Conservation (phyloP, 2,329 filamentous ascomycete genomes). For the Paraphoma chrysanthemicola region DNA sequence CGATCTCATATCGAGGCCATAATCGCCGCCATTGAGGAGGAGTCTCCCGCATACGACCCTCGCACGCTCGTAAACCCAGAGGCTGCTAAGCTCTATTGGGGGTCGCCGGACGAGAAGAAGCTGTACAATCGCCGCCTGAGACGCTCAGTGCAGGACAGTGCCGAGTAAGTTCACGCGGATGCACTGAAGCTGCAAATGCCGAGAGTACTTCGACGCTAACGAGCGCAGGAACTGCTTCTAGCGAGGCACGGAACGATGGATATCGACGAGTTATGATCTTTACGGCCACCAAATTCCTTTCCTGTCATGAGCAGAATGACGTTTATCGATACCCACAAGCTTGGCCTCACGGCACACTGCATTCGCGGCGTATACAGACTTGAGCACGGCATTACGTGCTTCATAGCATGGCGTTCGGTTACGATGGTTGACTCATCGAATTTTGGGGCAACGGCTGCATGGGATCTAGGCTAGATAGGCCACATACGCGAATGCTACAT, state of each 20-base stretch:
- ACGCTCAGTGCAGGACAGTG: conserved; percentile 70
- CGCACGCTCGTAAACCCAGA: conserved; percentile 86
- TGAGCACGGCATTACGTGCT: conserved; percentile 16
- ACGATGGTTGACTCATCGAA: neutral
- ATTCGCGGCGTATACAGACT: conserved; percentile 29
- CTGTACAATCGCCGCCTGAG: conserved; percentile 82
- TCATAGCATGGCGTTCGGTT: conserved; percentile 22
- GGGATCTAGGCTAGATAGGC: neutral
- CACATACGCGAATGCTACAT: neutral
- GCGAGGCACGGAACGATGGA: neutral
- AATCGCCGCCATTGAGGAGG: conserved; percentile 83
- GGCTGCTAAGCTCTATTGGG: conserved; percentile 88
- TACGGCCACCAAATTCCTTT: conserved; percentile 21
- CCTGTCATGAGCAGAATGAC: conserved; percentile 21
- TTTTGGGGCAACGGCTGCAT: neutral
- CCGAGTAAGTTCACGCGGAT: conserved; percentile 47
- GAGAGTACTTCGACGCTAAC: neutral
- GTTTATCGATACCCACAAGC: conserved; percentile 39
- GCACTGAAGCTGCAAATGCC: too few species aligned
- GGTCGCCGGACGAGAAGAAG: conserved; percentile 77
- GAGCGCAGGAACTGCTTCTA: conserved; percentile 32
- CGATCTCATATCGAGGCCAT: conserved; percentile 84
- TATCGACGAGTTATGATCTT: conserved; percentile 10
- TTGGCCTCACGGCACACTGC: conserved; percentile 23
- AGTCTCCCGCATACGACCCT: conserved; percentile 87